Evolutionary conservation across 345 rosid species (phyloP).

Genomic region (Noccaea bulbosa): DNA sequence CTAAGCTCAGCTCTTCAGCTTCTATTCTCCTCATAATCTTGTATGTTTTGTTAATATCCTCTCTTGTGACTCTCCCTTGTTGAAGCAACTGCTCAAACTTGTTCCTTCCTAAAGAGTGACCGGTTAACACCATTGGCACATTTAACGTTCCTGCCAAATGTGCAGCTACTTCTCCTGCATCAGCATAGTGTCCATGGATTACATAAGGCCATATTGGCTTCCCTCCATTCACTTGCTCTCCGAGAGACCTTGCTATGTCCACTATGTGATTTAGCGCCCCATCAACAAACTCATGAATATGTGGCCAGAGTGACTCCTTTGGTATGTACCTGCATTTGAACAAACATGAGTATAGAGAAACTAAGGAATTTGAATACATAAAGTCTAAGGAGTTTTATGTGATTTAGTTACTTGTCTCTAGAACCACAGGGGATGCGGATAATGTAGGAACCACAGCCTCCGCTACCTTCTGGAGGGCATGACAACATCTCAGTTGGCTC

Average conservation of each 20-base stretch:
- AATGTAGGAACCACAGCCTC: conserved; percentile 82
- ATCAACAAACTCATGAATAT: conserved; percentile 92
- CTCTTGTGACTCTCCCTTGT: conserved; percentile 85
- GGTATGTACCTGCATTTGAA: conserved; percentile 36
- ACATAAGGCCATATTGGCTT: conserved; percentile 96
- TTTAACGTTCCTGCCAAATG: conserved; percentile 89
- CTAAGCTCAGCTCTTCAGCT: conserved; percentile 90
- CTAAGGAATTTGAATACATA: conserved; percentile 2
- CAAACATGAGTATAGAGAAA: conserved; percentile 28
- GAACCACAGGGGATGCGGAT: conserved; percentile 94
- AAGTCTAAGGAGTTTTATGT: conserved; percentile 51
- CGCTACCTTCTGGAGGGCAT: conserved; percentile 64
- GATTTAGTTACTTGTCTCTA: conserved; percentile 71
- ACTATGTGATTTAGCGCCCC: conserved; percentile 90
- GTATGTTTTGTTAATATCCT: conserved; percentile 87
- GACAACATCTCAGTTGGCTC: conserved; percentile 91
- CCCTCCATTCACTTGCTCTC: conserved; percentile 79
- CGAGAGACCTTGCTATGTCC: conserved; percentile 83
- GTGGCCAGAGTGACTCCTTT: conserved; percentile 91
- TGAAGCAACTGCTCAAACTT: conserved; percentile 94
- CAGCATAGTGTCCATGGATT: conserved; percentile 95
- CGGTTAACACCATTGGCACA: conserved; percentile 97
- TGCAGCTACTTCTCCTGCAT: conserved; percentile 94
- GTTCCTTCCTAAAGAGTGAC: conserved; percentile 97
- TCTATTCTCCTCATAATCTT: conserved; percentile 96